Evolutionary conservation across 805 yeast genomes (phyloP), one percentile per base, ranked within the genome.

Genomic region (Candida ponderosae): DNA sequence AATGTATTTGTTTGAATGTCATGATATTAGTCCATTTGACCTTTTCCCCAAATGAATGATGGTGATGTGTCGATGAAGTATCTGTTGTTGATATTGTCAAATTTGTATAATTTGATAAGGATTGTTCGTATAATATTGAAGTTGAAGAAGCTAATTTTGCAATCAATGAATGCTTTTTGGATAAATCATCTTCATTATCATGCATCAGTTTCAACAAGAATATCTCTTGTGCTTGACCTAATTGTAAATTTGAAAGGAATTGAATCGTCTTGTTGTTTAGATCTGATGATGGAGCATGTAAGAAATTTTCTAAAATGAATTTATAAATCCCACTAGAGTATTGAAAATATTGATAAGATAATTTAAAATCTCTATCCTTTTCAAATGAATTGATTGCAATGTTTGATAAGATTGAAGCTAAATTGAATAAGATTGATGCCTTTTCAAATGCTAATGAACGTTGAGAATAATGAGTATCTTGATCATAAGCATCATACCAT

Each of bases 171-270:
- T 79, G 76, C 32, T 70, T 72, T 7, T 72, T 54, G 4, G 57
- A 48, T 21, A 21, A 21, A 17, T 54, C 55, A 4, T 62, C 54
- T 3, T 59, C 61, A 38, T 70, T 75, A 8, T 66, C 69, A 39
- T 63, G 67, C 16, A 65, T 30, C 28, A 86, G 74, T 45, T 76
- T 81, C 50, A 79, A 55, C 3, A 81, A 60, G 54, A 90, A 89
- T 6, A 82, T 71, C 46, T 93, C 96, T 54, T 89, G 96, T 3
- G 93, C 86, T 56, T 90, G 96, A 0, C 94, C 93, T 38, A 87
- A 63, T 75, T 81, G 76, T 38, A 89, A 56, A 44, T 70, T 71
- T 14, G 69, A 56, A 35, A 90, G 66, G 27, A 85, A 79, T 31
- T 69, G 68, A 9, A 85, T 74, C 1, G 86, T 77, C 18, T 80